phyloP scores from a whole-genome alignment of 2,329 filamentous ascomycete genomes.

The Alternaria metachromatica region DNA sequence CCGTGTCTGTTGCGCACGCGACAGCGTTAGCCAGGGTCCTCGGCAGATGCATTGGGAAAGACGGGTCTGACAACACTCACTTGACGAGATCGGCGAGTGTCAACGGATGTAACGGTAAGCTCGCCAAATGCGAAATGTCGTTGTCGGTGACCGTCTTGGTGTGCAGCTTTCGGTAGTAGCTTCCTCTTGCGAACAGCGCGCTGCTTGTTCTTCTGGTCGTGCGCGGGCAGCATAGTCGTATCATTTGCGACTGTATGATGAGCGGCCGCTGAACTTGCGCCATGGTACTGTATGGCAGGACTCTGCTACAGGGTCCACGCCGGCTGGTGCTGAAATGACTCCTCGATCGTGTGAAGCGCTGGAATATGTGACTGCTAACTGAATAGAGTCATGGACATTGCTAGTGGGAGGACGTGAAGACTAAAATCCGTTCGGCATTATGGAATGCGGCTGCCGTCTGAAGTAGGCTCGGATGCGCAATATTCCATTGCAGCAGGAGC shows the following conservation, averaged over 20 bases:
- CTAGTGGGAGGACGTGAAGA: not conserved
- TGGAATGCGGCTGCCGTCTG: not conserved
- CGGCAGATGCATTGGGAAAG: not conserved
- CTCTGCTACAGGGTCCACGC: not conserved
- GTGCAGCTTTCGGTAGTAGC: conserved; percentile 32
- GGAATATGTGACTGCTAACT: not conserved
- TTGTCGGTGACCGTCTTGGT: conserved; percentile 65
- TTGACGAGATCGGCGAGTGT: conserved; percentile 88
- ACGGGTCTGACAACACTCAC: conserved; percentile 55
- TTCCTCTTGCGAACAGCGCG: conserved; percentile 23
- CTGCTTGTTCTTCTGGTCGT: conserved; percentile 21
- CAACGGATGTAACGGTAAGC: conserved; percentile 78
- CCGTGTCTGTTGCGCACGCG: conserved; percentile 63
- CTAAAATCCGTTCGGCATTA: not conserved
- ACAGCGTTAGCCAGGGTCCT: conserved; percentile 14
- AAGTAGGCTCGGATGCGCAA: not conserved
- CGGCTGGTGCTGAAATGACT: not conserved
- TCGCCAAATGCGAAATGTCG: conserved; percentile 79
- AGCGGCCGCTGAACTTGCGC: conserved; percentile 43
- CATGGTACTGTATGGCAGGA: conserved; percentile 20
- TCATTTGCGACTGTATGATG: conserved; percentile 46
- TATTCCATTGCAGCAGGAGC: not conserved
- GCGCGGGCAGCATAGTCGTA: conserved; percentile 43
- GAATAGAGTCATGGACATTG: conserved; percentile 4
- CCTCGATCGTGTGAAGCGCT: not conserved